A percentile compares a stretch with the other conserved stretches of the same genome.
phyloP scores from a whole-genome alignment of 805 yeast genomes.

The Alloascoidea africana region DNA sequence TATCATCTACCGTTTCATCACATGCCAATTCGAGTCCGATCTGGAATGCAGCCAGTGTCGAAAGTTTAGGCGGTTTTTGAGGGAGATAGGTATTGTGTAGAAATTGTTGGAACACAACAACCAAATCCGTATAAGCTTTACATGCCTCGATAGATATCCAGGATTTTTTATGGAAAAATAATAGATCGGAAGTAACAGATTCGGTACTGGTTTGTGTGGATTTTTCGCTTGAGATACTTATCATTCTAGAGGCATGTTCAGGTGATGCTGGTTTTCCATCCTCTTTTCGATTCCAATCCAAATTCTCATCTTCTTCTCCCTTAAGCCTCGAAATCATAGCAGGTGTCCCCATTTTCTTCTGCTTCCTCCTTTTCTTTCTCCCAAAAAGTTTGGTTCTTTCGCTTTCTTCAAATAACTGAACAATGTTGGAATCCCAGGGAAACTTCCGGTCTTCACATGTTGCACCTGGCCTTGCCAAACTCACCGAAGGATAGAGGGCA shows the following conservation, averaged over 20 bases:
- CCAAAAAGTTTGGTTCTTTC: background rate
- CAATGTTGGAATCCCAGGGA: background rate
- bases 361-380: background rate
- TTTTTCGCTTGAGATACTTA: too few relatives aligned
- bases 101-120: background rate
- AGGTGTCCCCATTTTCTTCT: background rate
- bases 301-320: too few relatives aligned
- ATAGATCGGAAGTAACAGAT: background rate
- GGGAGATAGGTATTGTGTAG: background rate
- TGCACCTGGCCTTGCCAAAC: too few relatives aligned
- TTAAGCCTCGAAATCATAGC: too few relatives aligned
- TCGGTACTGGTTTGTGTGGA: background rate
- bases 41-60: background rate
- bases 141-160: background rate
- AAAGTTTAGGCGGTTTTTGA: background rate
- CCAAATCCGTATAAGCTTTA: background rate
- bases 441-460: background rate
- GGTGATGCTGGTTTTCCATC: background rate
- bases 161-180: background rate
- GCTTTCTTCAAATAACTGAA: background rate
- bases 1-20: too few relatives aligned
- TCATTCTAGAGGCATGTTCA: too few relatives aligned
- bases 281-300: too few relatives aligned
- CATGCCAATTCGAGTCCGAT: too few relatives aligned
- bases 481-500: background rate